A percentile compares a stretch with the other conserved stretches of the same genome.
phyloP scores from a whole-genome alignment of 73 alveolate species.

The Halteria grandinella region DNA sequence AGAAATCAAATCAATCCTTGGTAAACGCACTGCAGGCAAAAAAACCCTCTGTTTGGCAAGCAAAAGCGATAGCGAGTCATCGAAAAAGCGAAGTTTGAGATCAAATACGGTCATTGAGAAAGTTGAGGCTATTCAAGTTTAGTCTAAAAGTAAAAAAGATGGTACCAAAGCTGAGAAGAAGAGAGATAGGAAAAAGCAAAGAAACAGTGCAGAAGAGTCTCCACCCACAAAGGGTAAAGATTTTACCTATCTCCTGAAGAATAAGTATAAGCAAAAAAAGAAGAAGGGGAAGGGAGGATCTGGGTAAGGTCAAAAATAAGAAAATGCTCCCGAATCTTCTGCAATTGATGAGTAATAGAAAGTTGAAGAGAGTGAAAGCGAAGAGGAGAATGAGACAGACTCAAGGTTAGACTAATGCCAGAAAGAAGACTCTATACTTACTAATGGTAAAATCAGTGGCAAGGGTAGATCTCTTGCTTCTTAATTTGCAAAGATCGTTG shows the following conservation, averaged over 20 bases:
- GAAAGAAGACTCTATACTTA: too few relatives aligned
- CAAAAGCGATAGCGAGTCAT: neutral
- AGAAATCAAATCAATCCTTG: neutral
- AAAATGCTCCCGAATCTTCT: neutral
- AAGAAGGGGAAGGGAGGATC: neutral
- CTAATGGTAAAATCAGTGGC: too few relatives aligned
- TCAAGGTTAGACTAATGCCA: too few relatives aligned
- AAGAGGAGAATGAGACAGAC: neutral
- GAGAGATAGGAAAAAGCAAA: too few relatives aligned
- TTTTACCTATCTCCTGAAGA: neutral
- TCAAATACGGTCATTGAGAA: neutral
- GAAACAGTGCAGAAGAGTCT: neutral
- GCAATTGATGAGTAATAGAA: neutral
- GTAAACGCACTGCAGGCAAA: neutral
- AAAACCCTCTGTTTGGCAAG: neutral
- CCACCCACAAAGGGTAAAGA: conserved; percentile 35
- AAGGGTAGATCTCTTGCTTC: too few relatives aligned
- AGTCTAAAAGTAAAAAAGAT: neutral
- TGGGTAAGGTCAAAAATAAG: neutral
- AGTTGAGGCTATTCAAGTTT: neutral
- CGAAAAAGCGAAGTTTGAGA: conserved; percentile 7
- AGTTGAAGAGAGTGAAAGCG: neutral
- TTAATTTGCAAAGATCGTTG: conserved; percentile 10
- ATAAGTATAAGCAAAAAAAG: conserved; percentile 18
- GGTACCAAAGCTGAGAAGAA: neutral